A percentile compares a stretch with the other conserved stretches of the same genome.
phyloP scores from a whole-genome alignment of 1,284 basidiomycete genomes.

The Trichosporon sp. region DNA sequence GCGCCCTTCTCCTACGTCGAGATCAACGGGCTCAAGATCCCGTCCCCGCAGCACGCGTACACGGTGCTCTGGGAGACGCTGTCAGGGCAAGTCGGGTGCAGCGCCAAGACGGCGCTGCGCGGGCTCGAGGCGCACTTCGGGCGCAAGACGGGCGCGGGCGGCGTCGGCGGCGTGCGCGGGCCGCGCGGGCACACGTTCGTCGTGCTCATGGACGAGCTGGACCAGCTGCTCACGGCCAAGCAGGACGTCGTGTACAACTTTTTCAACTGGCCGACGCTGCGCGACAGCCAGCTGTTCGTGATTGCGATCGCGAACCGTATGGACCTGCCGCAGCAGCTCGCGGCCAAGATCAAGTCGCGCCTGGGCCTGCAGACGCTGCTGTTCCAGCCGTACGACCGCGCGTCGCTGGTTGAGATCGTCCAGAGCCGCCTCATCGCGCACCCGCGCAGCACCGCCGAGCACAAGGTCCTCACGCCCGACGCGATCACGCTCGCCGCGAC shows the following conservation, averaged over 20 bases:
- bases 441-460: constrained; percentile 57
- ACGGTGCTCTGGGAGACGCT: constrained; percentile 83
- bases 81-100: constrained; percentile 65
- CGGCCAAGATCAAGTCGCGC: constrained; percentile 84
- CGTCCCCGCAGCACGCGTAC: constrained; percentile 83
- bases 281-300: constrained; percentile 81
- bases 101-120: constrained; percentile 47
- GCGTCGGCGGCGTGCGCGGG: constrained; percentile 36
- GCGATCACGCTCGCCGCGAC: constrained; percentile 86
- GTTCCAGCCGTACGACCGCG: constrained; percentile 83
- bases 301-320: constrained; percentile 98
- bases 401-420: constrained; percentile 81
- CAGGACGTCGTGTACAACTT: constrained; percentile 99
- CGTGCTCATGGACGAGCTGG: constrained; percentile 96
- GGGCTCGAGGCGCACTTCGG: constrained; percentile 49
- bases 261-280: constrained; percentile 97
- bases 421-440: constrained; percentile 62
- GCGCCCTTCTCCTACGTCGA: constrained; percentile 95
- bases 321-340: constrained; percentile 94
- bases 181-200: constrained; percentile 56
- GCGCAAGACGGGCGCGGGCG: constrained; percentile 25
- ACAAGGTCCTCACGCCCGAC: constrained; percentile 60
- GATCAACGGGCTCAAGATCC: constrained; percentile 92
- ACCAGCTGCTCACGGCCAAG: constrained; percentile 90
- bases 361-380: constrained; percentile 88